Base-by-base conservation (phyloP, 352 stramenopile species). In the Phytophthora rubi region DNA sequence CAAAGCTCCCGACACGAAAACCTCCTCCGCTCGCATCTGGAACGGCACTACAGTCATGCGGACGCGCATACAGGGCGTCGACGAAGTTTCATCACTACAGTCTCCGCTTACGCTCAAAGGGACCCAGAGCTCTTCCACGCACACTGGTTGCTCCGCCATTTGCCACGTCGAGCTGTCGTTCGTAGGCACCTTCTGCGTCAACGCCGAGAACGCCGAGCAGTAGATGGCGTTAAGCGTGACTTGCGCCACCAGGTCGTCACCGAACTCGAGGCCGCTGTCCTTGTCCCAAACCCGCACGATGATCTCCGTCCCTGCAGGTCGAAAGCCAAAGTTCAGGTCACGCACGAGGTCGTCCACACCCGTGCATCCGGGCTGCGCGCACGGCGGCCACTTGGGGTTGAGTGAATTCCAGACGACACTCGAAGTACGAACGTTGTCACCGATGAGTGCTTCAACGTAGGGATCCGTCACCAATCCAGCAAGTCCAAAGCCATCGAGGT, bases 261-360 rank as follows among this genome's bases (percentile, higher is more conserved):
- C 86, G 52, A 97, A 97, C 65, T 97, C 91, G 2, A 98, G 75
- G 10, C 92, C 92, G 51, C 79, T 82, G 75, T 97, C 90, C 32
- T 92, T 77, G 66, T 98, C 89, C 57, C 78, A 83, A 12, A 96
- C 78, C 15, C 78, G 56, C 7, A 98, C 65, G 9, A 68, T 75
- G 59, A 97, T 91, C 54, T 85, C 60, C 1, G 85, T 93, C n/a
- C 89, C 92, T 10, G 90, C 88, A 16, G 81, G 73, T 8, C 88
- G 88, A 47, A 97, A 95, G 0, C 92, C 90, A 52, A 98, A 96
- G 60, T 93, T 89, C 32, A 97, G 64, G 55, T 94, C 87, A 0
- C 86, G 82, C 21, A 72, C 62, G 6, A 80, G 75, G 53, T 97
- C 87, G 39, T 72, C 67, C 5, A 73, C 59, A 5, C 59, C 80